Evolutionary conservation across 179 eudicot genomes (phyloP), one percentile per base, ranked within the genome.

Genomic region (Beta corolliflora): DNA sequence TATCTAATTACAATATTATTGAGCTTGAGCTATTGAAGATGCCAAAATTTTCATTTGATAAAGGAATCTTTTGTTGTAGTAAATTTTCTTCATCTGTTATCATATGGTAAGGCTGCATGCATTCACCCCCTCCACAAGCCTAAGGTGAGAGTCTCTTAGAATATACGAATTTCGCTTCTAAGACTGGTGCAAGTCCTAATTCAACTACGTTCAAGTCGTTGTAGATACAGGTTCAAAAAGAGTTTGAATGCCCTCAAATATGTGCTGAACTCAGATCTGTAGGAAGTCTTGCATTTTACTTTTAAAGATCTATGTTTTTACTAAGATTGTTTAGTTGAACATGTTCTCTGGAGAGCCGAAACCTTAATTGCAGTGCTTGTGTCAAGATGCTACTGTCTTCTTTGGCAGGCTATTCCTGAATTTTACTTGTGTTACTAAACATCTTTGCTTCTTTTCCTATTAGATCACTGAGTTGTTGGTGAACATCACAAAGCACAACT

Each of bases 381-480:
- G 10, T 14, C 13, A 15, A 63, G 54, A 21, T 10, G 31, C 60
- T 77, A 31, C 59, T 25, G 6, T 25, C 58, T 25, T 63, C n/a
- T 25, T 65, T 48, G 10, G 60, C n/a, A 7, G 11, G 1, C 3
- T 14, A 0, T 31, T 21, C 18, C 14, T 14, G 41, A 23, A 61
- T 64, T 46, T 23, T 48, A 13, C 45, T 25, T 54, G 29, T 25
- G 5, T 54, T 13, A 1, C 69, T 63, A 10, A 76, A 63, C 71
- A 23, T 77, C 18, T 46, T 63, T 13, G 41, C 5, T 23, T 46
- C 18, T 77, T 29, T 64, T 53, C 7, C 25, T 67, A 19, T 9
- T 80, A 89, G 91, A 87, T 87, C 63, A 79, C 87, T 73, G 91
- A 87, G 5, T 84, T 89, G 86, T 48, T 89, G 56, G 86, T 81